A percentile compares a stretch with the other conserved stretches of the same genome.
These are phyloP conservation scores for Dactylis glomerata DNA, from an alignment of 176 grass and related monocot species.

Conservation along the genomic window DNA sequence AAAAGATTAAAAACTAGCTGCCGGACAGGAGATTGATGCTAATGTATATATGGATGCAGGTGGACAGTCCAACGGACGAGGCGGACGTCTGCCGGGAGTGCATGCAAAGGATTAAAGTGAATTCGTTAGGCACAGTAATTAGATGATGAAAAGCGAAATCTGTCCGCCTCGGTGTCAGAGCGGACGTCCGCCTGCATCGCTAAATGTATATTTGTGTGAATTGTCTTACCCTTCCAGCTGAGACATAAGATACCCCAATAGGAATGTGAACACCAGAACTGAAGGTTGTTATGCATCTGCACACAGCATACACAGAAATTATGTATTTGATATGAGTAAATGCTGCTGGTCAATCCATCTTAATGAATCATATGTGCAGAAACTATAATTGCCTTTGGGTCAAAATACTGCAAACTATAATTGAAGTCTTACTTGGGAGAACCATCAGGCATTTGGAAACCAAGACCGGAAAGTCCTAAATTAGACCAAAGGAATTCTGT, in stretches of 20 bases:
- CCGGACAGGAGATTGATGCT: not conserved
- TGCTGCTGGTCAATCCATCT: not conserved
- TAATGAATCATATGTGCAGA: slow-evolving; percentile 2
- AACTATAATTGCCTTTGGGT: not conserved
- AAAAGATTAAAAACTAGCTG: not conserved
- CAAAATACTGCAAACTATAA: no score
- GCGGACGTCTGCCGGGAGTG: no score
- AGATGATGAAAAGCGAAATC: no score
- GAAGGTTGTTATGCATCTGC: not conserved
- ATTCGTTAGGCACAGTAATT: no score
- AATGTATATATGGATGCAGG: no score
- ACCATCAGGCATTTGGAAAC: not conserved
- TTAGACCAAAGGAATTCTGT: no score
- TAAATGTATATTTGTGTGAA: not conserved
- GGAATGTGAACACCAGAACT: not conserved
- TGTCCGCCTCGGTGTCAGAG: no score
- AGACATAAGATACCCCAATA: not conserved
- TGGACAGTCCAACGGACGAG: no score
- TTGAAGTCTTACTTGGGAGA: not conserved
- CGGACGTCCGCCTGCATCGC: no score
- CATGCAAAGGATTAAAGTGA: no score
- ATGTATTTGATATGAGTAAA: not conserved
- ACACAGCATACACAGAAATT: not conserved
- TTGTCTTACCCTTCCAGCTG: not conserved
- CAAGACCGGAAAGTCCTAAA: no score